Evolutionary conservation across 164 flowering plant genomes (phyloP), one percentile per base, ranked within the genome.

Genomic region (Kalanchoe fedtschenkoi): DNA sequence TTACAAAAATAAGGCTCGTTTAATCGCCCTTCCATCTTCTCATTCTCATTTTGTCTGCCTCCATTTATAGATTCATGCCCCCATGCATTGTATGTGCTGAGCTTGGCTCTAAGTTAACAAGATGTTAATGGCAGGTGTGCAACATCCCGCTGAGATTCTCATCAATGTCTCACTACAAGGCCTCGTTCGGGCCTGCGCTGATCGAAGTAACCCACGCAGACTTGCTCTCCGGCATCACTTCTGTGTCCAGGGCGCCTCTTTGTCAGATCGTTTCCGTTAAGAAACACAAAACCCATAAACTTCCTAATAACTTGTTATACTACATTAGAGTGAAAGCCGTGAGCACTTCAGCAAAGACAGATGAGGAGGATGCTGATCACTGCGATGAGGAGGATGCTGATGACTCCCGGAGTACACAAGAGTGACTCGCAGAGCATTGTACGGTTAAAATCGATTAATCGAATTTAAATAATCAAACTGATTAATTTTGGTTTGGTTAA

Each of bases 121-220:
- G 32, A 35, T 11, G 30, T 1, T 16, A 47, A 6, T 30, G 30
- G 35, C 71, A 83, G 85, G 82, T 83, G 55, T 33, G 46, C 33
- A 33, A 34, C 54, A 81, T 81, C 11, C 85, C 82, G 0, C 30
- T 44, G 17, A 73, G 73, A 2, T 83, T 83, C 37, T 14, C 24
- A 14, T 72, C 80, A n/a, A 61, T 59, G 0, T 2, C 61, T 0
- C 62, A 66, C 0, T 84, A 84, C 61, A 15, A 68, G 59, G 57
- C 65, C 16, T 74, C 80, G 1, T 83, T 67, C 11, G 58, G 62
- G 16, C 15, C 14, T n/a, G 78, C 80, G 4, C 74, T 82, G 0
- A 64, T 75, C 15, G 83, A 77, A 62, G 81, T 78, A 68, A 76
- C 73, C 3, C 81, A 62, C 26, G 72, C 79, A 14, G 78, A 75